Conservation (phyloP, 257 asterid genomes). For the Solanum microdontum region DNA sequence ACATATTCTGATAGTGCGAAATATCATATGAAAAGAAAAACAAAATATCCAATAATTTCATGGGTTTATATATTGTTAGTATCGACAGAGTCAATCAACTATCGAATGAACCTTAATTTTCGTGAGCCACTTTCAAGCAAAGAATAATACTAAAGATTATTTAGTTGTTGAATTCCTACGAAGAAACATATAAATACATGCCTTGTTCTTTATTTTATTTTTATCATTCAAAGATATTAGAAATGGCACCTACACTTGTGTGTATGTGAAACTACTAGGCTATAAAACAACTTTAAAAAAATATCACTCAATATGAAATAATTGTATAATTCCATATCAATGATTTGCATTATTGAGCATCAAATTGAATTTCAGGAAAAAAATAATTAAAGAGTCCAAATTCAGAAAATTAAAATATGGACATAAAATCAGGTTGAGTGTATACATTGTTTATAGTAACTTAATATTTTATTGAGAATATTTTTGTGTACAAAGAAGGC, state of each 20-base stretch:
- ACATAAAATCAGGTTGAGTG: no score
- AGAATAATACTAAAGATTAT: background rate
- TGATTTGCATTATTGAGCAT: no score
- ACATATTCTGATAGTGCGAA: background rate
- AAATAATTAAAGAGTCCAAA: no score
- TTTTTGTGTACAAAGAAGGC: no score
- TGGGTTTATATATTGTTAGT: background rate
- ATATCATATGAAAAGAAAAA: background rate
- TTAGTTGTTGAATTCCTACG: background rate
- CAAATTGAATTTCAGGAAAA: no score
- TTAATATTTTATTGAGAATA: no score
- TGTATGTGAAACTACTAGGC: background rate
- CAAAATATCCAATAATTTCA: background rate
- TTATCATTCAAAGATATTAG: background rate
- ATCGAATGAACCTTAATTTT: background rate
- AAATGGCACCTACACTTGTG: background rate
- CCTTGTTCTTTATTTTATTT: background rate
- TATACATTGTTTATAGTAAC: no score
- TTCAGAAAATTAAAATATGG: no score
- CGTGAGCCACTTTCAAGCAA: background rate
- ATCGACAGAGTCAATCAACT: background rate
- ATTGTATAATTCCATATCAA: no score
- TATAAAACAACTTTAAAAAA: no score
- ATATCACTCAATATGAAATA: no score
- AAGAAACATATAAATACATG: background rate